Conservation (phyloP, 2,329 filamentous ascomycete genomes). For the Talaromyces sp. region DNA sequence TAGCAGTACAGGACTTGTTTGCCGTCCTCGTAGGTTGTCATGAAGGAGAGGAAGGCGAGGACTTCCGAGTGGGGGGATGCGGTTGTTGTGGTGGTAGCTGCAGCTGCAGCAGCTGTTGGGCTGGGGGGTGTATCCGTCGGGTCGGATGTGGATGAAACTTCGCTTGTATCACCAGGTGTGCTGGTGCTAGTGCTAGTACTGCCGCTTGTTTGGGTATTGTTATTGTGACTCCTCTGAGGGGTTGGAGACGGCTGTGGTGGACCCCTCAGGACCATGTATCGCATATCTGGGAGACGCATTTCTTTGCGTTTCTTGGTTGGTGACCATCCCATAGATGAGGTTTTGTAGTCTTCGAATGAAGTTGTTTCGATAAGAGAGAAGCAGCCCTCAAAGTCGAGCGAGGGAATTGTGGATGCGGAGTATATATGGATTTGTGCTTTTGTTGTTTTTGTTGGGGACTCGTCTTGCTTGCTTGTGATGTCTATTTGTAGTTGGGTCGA, state of each 20-base stretch:
- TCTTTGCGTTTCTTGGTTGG: constrained; percentile 52
- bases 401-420: constrained; percentile 36
- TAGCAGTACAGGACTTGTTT: constrained; percentile 61
- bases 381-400: constrained; percentile 48
- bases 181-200: background rate
- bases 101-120: background rate
- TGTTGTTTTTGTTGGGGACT: background rate
- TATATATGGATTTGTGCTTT: constrained; percentile 30
- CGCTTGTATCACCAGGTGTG: background rate
- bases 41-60: constrained; percentile 52
- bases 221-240: background rate
- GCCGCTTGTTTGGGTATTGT: background rate
- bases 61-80: constrained; percentile 19
- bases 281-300: constrained; percentile 59
- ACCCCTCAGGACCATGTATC: constrained; percentile 51
- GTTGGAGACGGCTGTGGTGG: background rate
- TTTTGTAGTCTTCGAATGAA: constrained; percentile 52
- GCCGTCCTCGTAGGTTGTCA: constrained; percentile 56
- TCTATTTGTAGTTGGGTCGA: constrained; percentile 16
- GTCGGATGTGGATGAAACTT: background rate
- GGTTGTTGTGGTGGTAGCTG: background rate
- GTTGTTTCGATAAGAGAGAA: constrained; percentile 54
- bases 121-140: background rate
- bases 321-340: constrained; percentile 55
- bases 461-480: constrained; percentile 6